Conservation (phyloP, 192 early-diverging fungal genomes). For the Phlyctochytrium arcticum region DNA sequence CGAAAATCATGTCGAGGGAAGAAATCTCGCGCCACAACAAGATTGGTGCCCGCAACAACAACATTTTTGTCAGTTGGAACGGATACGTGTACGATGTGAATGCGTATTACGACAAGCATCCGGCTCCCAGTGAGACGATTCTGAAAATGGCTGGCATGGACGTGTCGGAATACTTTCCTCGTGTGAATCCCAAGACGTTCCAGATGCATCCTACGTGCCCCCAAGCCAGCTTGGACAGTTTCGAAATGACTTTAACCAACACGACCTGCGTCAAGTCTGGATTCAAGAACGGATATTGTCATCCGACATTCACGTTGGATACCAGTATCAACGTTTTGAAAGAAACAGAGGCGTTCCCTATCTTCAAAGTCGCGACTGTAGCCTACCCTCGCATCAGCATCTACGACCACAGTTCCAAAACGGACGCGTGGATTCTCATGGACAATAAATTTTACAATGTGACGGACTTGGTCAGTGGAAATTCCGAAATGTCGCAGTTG, state of each 20-base stretch:
- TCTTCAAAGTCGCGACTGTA: constrained; percentile 32
- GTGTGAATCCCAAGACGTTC: constrained; percentile 18
- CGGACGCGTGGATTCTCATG: constrained; percentile 61
- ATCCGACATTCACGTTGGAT: constrained; percentile 26
- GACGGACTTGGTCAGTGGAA: constrained; percentile 43
- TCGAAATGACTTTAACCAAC: too few species aligned
- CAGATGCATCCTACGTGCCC: background rate
- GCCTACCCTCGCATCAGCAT: constrained; percentile 50
- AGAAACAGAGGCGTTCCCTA: constrained; percentile 5
- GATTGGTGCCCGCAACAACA: background rate
- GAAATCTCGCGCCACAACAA: constrained; percentile 30
- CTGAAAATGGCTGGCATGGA: constrained; percentile 31
- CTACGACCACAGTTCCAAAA: constrained; percentile 41
- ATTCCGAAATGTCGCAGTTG: background rate
- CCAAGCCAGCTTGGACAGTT: background rate
- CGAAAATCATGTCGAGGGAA: constrained; percentile 17
- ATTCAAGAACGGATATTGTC: constrained; percentile 30
- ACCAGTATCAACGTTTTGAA: constrained; percentile 27
- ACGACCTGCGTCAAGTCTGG: background rate
- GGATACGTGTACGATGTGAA: constrained; percentile 46
- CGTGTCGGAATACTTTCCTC: constrained; percentile 34
- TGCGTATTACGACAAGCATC: constrained; percentile 24
- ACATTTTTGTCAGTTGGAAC: constrained; percentile 36
- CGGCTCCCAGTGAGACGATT: constrained; percentile 27
- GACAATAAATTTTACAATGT: constrained; percentile 84